Evolutionary conservation across 495 filamentous ascomycete genomes (phyloP), one percentile per base, ranked within the genome.

Genomic region (Podospora anserina): DNA sequence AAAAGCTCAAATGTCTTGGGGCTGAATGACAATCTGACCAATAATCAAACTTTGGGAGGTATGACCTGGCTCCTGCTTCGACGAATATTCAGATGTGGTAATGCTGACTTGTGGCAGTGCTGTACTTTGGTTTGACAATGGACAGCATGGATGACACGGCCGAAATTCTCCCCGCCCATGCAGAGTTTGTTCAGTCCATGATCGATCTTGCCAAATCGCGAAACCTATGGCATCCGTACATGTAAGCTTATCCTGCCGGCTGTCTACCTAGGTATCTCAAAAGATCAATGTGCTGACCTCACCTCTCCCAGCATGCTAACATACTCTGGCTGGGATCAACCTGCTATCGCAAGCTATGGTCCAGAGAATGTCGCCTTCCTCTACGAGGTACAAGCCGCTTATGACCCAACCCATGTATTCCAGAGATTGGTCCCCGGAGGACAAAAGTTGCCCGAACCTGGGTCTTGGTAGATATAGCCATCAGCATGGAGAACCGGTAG

Each of bases 391-490:
- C 18, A n/a, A 7, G 27, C 16, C 13, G 23, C 9, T 2, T 62
- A 62, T 32, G 60, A 62, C 16, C 60, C 60, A 28, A 27, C 18
- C 30, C 30, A 30, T 18, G 60, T 62, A n/a, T 62, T 62, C 30
- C 26, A 28, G 60, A 27, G 60, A n/a, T 62, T 62, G 30, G 60
- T 62, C 2, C 23, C 23, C 6, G 60, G 60, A 20, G 60, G 60
- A 9, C 60, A 62, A 32, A 62, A 62, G 60, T n/a, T 62, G 23
- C 60, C 60, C 15, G 39, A 49, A 13, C 39, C 39, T 11, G 39
- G 13, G 7, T 49, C 39, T 49, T 16, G 9, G 39, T 49, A 49
- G 13, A 49, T 18, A 49, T 11, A 9, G 15, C 39, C 39, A 3
- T 16, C 5, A 13, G 13, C 1, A 18, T 49, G 15, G 5, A 49